phyloP scores from a whole-genome alignment of 192 early-diverging fungal genomes.

The Podila horticola region DNA sequence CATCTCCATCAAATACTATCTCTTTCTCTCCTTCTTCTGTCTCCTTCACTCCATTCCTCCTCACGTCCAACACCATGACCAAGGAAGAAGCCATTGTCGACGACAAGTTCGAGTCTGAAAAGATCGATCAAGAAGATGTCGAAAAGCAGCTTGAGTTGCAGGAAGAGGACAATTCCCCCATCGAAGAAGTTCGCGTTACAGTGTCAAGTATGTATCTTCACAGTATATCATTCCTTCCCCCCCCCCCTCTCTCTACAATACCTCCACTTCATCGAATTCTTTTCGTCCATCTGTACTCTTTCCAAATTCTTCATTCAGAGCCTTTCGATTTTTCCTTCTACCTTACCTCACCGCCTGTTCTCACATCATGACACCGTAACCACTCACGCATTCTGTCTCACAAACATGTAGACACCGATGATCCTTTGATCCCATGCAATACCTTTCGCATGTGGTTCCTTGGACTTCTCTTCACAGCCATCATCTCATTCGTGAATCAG shows the following conservation, averaged over 20 bases:
- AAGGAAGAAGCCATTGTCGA: neutral
- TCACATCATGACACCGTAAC: neutral
- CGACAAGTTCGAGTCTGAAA: slow-evolving; percentile 4
- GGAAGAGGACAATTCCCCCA: slow-evolving; percentile 40
- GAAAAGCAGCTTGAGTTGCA: neutral
- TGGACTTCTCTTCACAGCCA: slow-evolving; percentile 44
- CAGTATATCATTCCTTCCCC: too few species aligned
- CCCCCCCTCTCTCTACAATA: too few species aligned
- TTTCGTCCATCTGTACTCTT: too few species aligned
- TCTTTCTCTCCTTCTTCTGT: too few species aligned
- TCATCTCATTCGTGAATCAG: slow-evolving; percentile 60
- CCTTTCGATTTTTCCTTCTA: neutral
- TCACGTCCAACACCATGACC: neutral
- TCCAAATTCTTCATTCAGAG: neutral
- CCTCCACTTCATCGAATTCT: neutral
- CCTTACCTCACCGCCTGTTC: neutral
- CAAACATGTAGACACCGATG: slow-evolving; percentile 56
- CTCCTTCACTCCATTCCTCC: neutral
- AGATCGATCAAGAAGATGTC: neutral
- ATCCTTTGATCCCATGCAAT: slow-evolving; percentile 55
- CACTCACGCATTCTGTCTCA: neutral
- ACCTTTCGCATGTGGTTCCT: slow-evolving; percentile 65
- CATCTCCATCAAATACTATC: neutral
- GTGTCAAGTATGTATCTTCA: slow-evolving; percentile 39
- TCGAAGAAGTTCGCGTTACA: slow-evolving; percentile 54